Percentiles rank a stretch among this genome's conserved stretches.
Conservation (phyloP, 1,139 yeast species). For the Lodderomyces oxycetoniae region DNA sequence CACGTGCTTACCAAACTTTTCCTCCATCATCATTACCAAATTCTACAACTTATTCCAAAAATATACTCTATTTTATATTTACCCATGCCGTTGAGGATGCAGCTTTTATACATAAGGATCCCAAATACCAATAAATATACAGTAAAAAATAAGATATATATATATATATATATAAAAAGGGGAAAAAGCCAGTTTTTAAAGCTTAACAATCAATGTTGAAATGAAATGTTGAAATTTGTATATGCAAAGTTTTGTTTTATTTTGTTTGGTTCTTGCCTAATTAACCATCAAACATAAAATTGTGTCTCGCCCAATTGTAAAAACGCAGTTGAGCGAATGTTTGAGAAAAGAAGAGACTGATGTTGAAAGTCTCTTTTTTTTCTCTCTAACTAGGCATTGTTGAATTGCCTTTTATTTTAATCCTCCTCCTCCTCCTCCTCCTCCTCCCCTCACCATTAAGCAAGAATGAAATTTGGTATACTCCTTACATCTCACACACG, state of each 20-base stretch:
- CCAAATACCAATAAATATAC: not conserved
- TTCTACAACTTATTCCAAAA: too few species aligned
- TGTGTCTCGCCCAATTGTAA: too few species aligned
- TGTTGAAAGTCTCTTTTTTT: conserved; percentile 4
- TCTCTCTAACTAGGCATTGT: not conserved
- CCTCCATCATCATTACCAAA: too few species aligned
- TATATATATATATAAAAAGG: not conserved
- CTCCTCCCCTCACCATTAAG: not conserved
- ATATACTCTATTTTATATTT: too few species aligned
- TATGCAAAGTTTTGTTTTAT: not conserved
- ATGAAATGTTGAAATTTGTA: not conserved
- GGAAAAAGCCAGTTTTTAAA: conserved; percentile 1
- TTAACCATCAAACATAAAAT: not conserved
- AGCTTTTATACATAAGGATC: too few species aligned
- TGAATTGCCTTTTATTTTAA: not conserved
- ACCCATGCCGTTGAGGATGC: conserved; percentile 1
- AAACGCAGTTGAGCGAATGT: too few species aligned
- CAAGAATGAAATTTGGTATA: not conserved
- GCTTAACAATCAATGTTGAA: not conserved
- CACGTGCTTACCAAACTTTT: too few species aligned
- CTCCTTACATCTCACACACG: not conserved
- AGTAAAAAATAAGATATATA: not conserved
- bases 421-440: not conserved
- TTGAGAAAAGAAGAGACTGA: conserved; percentile 1
- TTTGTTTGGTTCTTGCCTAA: not conserved